A percentile compares a stretch with the other conserved stretches of the same genome.
phyloP scores from a whole-genome alignment of 192 early-diverging fungal species.

The Coemansia sp. region DNA sequence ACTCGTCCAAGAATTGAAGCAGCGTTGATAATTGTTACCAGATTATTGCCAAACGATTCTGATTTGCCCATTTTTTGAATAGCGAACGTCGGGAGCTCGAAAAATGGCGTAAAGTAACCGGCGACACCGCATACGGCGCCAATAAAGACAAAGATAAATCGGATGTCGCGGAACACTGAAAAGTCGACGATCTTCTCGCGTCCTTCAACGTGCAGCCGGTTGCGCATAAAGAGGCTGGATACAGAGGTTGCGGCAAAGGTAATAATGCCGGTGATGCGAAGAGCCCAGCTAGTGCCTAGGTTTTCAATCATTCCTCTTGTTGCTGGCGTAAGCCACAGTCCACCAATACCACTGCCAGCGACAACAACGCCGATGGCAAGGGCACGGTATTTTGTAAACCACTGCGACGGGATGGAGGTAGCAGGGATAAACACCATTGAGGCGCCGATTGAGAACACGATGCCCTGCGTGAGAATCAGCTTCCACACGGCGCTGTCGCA shows the following conservation, averaged over 20 bases:
- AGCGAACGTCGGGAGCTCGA: conserved; percentile 50
- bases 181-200: conserved; percentile 51
- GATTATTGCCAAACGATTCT: conserved; percentile 46
- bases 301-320: conserved; percentile 45
- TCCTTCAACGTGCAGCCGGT: conserved; percentile 11
- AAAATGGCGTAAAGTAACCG: conserved; percentile 64
- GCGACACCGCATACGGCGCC: conserved; percentile 44
- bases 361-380: conserved; percentile 56
- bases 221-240: conserved; percentile 47
- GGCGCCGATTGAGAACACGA: conserved; percentile 55
- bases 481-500: conserved; percentile 60
- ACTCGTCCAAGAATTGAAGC: conserved; percentile 63
- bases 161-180: conserved; percentile 40
- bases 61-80: conserved; percentile 43
- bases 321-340: conserved; percentile 53
- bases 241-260: conserved; percentile 44
- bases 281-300: conserved; percentile 57
- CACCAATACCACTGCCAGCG: conserved; percentile 60
- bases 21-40: conserved; percentile 67
- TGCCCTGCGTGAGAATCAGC: conserved; percentile 59
- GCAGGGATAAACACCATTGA: conserved; percentile 54
- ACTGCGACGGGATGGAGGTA: conserved; percentile 57
- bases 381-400: conserved; percentile 53
- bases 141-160: conserved; percentile 42
- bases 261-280: conserved; percentile 53